Conservation (phyloP, 805 yeast species). For the Yarrowia bubula region DNA sequence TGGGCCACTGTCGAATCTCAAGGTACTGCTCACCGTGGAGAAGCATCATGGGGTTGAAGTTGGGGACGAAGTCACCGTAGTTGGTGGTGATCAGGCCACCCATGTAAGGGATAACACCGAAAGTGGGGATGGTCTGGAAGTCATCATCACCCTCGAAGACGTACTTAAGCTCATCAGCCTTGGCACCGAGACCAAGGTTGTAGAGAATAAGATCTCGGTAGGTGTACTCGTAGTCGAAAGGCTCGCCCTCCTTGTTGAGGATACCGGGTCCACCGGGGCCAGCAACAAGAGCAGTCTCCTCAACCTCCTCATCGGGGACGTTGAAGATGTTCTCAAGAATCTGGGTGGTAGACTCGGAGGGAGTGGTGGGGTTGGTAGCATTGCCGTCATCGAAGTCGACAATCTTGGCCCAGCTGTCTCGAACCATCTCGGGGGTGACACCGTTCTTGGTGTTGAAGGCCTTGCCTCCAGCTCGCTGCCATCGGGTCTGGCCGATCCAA, state of each 20-base stretch:
- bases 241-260: conserved; percentile 44
- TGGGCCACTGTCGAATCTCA: conserved; percentile 69
- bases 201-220: conserved; percentile 75
- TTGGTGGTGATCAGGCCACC: conserved; percentile 53
- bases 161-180: conserved; percentile 69
- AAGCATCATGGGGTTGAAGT: conserved; percentile 84
- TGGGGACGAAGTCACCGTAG: conserved; percentile 61
- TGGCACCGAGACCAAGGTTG: conserved; percentile 88
- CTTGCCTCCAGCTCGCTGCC: conserved; percentile 91
- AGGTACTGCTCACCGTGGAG: conserved; percentile 95
- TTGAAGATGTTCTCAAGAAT: conserved; percentile 53
- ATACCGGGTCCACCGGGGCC: conserved; percentile 49
- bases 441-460: conserved; percentile 47
- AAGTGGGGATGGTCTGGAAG: conserved; percentile 84
- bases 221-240: conserved; percentile 55
- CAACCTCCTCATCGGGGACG: conserved; percentile 48
- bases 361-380: conserved; percentile 55
- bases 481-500: conserved; percentile 92
- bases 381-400: conserved; percentile 59
- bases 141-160: conserved; percentile 71
- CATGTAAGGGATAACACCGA: conserved; percentile 87
- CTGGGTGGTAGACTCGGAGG: conserved; percentile 77
- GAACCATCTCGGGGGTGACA: conserved; percentile 66
- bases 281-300: conserved; percentile 44
- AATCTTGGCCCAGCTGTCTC: conserved; percentile 64